phyloP scores from a whole-genome alignment of 2,329 filamentous ascomycete genomes.

The Diplodia seriata region DNA sequence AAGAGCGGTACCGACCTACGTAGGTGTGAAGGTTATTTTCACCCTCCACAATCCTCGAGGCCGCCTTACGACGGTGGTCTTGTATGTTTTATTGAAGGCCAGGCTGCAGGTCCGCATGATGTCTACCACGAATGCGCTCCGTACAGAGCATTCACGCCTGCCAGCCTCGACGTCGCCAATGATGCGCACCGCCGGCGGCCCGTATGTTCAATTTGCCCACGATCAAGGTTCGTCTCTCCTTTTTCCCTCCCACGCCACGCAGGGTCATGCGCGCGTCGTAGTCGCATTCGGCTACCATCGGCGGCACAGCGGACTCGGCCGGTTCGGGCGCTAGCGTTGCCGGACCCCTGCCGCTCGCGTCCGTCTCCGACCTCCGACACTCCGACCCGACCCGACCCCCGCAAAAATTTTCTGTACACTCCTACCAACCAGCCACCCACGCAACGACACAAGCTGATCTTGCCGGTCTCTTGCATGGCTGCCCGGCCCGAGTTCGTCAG shows the following conservation, averaged over 20 bases:
- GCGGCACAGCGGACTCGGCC: conserved; percentile 1
- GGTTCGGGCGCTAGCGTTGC: not conserved
- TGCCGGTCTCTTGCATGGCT: not conserved
- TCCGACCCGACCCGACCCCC: not conserved
- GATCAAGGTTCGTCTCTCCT: not conserved
- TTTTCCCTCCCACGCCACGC: not conserved
- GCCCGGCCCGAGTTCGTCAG: not conserved
- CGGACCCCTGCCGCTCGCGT: not conserved
- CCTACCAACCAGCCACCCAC: not conserved
- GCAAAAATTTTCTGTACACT: conserved; percentile 1
- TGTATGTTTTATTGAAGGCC: not conserved
- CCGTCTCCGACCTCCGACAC: not conserved
- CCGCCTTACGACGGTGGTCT: not conserved
- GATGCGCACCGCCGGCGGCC: not conserved
- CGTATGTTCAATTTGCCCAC: not conserved
- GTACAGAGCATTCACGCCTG: not conserved
- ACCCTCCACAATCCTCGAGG: not conserved
- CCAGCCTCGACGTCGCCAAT: not conserved
- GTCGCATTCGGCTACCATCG: conserved; percentile 18
- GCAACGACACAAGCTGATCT: too few relatives aligned
- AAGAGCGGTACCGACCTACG: not conserved
- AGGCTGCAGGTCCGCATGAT: not conserved
- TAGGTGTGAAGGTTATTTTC: not conserved
- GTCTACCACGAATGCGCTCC: not conserved
- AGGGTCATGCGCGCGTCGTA: conserved; percentile 9